Conservation (phyloP, 2,329 filamentous ascomycete species). For the Trichoderma asperellum region DNA sequence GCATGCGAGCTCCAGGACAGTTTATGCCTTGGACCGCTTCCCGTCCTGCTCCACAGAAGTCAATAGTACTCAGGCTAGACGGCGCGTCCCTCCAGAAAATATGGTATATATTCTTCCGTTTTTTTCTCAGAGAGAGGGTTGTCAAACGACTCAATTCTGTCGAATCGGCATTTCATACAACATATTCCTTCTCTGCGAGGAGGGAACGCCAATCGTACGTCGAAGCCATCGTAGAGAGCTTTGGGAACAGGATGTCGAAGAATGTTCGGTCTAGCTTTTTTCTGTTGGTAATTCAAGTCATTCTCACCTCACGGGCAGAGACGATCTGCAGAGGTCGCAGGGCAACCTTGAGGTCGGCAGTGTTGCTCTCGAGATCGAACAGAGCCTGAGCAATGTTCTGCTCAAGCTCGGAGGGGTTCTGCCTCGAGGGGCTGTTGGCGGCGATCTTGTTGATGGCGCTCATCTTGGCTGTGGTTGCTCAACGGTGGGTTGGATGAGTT, state of each 20-base stretch:
- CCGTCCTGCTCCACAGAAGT: conserved; percentile 68
- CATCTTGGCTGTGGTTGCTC: conserved; percentile 59
- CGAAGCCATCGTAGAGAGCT: conserved; percentile 44
- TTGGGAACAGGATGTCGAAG: conserved; percentile 52
- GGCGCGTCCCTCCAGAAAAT: conserved; percentile 35
- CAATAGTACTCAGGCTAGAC: conserved; percentile 45
- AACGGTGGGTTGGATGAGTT: conserved; percentile 39
- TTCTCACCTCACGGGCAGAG: conserved; percentile 98
- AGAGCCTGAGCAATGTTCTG: conserved; percentile 94
- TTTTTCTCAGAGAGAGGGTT: conserved; percentile 26
- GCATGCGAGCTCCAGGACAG: conserved; percentile 74
- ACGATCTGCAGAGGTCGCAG: conserved; percentile 98
- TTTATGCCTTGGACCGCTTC: conserved; percentile 71
- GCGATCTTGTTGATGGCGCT: conserved; percentile 93
- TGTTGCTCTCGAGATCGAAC: conserved; percentile 99
- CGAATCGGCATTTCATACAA: conserved; percentile 33
- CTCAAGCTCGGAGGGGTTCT: conserved; percentile 97
- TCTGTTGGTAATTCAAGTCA: conserved; percentile 34
- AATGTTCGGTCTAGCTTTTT: conserved; percentile 27
- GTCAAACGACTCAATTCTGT: conserved; percentile 32
- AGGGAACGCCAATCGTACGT: conserved; percentile 31
- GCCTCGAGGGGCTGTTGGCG: conserved; percentile 92
- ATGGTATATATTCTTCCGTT: not conserved
- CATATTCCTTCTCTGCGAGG: conserved; percentile 28
- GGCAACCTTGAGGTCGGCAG: conserved; percentile 93